Percentiles rank a stretch among this genome's conserved stretches.
Conservation (phyloP, 2,329 filamentous ascomycete species). For the Arthroderma sp. region DNA sequence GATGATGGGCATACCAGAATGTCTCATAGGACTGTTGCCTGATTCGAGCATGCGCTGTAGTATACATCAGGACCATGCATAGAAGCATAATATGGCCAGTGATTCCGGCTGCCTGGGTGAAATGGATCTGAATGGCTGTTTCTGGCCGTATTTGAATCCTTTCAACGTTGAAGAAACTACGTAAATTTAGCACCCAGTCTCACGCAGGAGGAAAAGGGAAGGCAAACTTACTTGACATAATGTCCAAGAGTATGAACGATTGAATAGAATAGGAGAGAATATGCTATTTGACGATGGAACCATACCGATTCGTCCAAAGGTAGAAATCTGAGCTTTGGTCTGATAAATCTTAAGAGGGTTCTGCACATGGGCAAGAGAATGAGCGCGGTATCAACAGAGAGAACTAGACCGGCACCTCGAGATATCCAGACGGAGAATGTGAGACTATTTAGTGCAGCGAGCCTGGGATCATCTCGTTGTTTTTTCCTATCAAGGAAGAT, state of each 20-base stretch:
- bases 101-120: constrained; percentile 73
- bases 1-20: constrained; percentile 98
- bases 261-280: constrained; percentile 72
- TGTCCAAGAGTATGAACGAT: constrained; percentile 64
- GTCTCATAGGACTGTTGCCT: constrained; percentile 95
- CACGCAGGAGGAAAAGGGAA: neutral
- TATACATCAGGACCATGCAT: constrained; percentile 99
- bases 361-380: constrained; percentile 92
- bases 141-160: constrained; percentile 66
- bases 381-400: constrained; percentile 72
- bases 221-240: constrained; percentile 73
- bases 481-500: constrained; percentile 51
- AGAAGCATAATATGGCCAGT: constrained; percentile 96
- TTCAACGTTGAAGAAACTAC: constrained; percentile 89
- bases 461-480: constrained; percentile 53
- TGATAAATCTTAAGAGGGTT: constrained; percentile 69
- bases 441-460: constrained; percentile 69
- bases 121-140: constrained; percentile 81
- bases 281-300: constrained; percentile 93
- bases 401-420: constrained; percentile 74
- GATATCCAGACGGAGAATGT: constrained; percentile 91
- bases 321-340: constrained; percentile 76
- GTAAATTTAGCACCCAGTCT: constrained; percentile 14
- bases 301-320: constrained; percentile 94
- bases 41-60: constrained; percentile 82